Evolutionary conservation across 345 rosid genomes (phyloP).

Genomic region (Abelmoschus esculentus): DNA sequence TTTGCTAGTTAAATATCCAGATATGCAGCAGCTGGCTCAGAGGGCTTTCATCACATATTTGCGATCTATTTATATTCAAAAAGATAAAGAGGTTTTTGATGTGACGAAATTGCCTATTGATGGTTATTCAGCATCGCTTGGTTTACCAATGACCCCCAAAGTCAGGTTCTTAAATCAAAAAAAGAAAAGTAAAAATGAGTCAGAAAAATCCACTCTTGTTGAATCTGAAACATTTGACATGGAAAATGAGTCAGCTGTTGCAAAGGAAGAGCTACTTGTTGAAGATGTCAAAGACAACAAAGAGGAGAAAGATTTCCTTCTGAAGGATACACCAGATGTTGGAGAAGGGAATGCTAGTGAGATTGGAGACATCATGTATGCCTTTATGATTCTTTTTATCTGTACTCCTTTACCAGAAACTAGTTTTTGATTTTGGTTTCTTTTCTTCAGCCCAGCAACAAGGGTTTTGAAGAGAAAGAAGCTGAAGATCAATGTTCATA

Average conservation of each 20-base stretch:
- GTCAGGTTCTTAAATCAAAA: constrained; percentile 54
- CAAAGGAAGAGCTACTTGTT: constrained; percentile 25
- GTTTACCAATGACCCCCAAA: constrained; percentile 82
- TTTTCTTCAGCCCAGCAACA: constrained; percentile 49
- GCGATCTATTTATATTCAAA: constrained; percentile 56
- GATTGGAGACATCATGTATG: constrained; percentile 44
- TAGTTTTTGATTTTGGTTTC: constrained; percentile 3
- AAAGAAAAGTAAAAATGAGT: constrained; percentile 30
- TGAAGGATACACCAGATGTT: constrained; percentile 25
- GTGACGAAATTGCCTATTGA: constrained; percentile 62
- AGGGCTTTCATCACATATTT: constrained; percentile 22
- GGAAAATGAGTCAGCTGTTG: constrained; percentile 18
- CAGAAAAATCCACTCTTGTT: constrained; percentile 24
- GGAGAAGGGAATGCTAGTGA: constrained; percentile 31
- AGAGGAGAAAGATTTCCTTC: constrained; percentile 24
- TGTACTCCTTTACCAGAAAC: background rate
- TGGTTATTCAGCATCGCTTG: constrained; percentile 82
- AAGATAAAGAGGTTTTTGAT: constrained; percentile 84
- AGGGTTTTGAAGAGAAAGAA: constrained; percentile 73
- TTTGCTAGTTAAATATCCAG: constrained; percentile 39
- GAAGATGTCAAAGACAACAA: constrained; percentile 36
- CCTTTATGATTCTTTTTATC: background rate
- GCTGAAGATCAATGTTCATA: constrained; percentile 74
- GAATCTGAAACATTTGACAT: constrained; percentile 26
- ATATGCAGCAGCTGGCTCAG: constrained; percentile 58